phyloP scores from a whole-genome alignment of 2,329 filamentous ascomycete species.

The Ophiocordyceps australis region DNA sequence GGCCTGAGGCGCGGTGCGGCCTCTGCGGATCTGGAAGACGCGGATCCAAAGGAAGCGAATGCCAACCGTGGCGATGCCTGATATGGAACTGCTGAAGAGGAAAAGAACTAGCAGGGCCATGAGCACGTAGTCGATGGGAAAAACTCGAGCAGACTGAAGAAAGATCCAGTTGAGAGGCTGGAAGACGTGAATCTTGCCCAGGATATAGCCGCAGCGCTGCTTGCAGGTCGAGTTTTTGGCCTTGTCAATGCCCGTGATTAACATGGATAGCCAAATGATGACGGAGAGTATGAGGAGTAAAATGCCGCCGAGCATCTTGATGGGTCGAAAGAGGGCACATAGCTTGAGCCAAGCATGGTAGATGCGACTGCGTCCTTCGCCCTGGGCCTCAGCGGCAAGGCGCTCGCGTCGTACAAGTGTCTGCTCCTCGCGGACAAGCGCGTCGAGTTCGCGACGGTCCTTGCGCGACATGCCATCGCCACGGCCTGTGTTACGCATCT shows the following conservation, averaged over 20 bases:
- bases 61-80: conserved; percentile 70
- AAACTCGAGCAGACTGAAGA: conserved; percentile 61
- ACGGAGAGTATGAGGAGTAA: conserved; percentile 57
- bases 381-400: conserved; percentile 64
- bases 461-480: conserved; percentile 61
- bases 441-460: conserved; percentile 75
- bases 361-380: conserved; percentile 57
- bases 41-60: conserved; percentile 94
- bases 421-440: conserved; percentile 74
- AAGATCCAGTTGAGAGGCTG: conserved; percentile 81
- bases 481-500: conserved; percentile 65
- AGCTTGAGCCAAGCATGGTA: conserved; percentile 63
- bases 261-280: conserved; percentile 75
- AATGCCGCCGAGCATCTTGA: conserved; percentile 76
- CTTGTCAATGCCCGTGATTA: conserved; percentile 92
- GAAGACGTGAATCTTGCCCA: conserved; percentile 76
- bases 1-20: conserved; percentile 80
- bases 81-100: conserved; percentile 75
- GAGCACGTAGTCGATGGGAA: conserved; percentile 83
- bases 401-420: conserved; percentile 81
- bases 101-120: conserved; percentile 73
- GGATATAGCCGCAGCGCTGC: conserved; percentile 75
- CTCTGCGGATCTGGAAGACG: conserved; percentile 79
- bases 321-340: conserved; percentile 65
- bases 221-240: conserved; percentile 91